Percentiles rank a stretch among this genome's conserved stretches.
Conservation (phyloP, 495 filamentous ascomycete species). For the Cenococcum geophilum region DNA sequence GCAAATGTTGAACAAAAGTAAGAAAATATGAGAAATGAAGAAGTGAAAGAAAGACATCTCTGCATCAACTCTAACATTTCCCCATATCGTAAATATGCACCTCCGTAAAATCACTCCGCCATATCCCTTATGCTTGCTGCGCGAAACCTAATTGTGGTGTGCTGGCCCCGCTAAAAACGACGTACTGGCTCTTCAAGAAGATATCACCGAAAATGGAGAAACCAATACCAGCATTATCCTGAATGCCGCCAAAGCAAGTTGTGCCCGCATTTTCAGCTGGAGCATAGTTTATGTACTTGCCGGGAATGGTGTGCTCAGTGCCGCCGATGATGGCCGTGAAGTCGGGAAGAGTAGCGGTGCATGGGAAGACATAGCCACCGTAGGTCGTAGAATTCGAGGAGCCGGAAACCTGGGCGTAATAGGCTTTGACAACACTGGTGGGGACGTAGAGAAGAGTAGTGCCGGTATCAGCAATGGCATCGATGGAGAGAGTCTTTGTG, state of each 20-base stretch:
- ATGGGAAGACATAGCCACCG: conserved; percentile 66
- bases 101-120: no score
- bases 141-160: conserved; percentile 59
- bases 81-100: no score
- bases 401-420: conserved; percentile 55
- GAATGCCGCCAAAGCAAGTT: conserved; percentile 40
- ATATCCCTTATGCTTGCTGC: conserved; percentile 11
- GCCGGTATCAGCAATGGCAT: conserved; percentile 60
- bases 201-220: conserved; percentile 72
- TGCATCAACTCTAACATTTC: background rate
- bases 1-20: background rate
- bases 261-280: conserved; percentile 34
- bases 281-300: conserved; percentile 51
- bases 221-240: conserved; percentile 51
- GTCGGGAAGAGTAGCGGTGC: conserved; percentile 53
- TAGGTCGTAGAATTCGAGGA: conserved; percentile 43
- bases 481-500: conserved; percentile 37
- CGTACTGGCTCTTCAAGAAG: conserved; percentile 73
- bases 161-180: conserved; percentile 51
- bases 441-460: conserved; percentile 66
- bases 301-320: conserved; percentile 48
- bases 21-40: conserved; percentile 2
- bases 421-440: conserved; percentile 50
- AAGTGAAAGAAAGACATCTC: background rate
- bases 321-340: conserved; percentile 55